Evolutionary conservation across 1,284 basidiomycete species (phyloP), one percentile per base, ranked within the genome.

Genomic region (Papiliotrema laurentii): DNA sequence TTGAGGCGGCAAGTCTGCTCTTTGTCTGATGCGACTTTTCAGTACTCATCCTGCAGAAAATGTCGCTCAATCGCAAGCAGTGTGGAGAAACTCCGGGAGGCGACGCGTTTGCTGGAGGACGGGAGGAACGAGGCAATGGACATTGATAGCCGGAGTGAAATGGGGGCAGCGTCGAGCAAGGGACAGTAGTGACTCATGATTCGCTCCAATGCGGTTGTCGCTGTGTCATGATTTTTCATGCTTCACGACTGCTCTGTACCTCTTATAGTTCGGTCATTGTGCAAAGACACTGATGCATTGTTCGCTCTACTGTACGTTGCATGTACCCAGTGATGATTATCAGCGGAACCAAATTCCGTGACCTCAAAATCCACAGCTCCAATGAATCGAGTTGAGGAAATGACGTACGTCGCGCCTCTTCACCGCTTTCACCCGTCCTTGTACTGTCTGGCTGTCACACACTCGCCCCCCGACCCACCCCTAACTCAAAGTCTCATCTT

Each of bases 1-100:
- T 31, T 72, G 33, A 49, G 51, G 40, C 50, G 51, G 68, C 69
- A 40, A 43, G 67, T 59, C 33, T 3, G 3, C 10, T 11, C 13
- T 18, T 14, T 34, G n/a, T n/a, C n/a, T n/a, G n/a, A 5, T 21
- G 18, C n/a, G 16, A 3, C 5, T 13, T 5, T 4, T 18, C 18
- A 22, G 7, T 22, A 22, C 39, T 41, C 13, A 41, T 22, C 7
- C 5, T 18, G 22, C 28, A 47, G 46, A 19, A 47, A 47, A 26
- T 41, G 46, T 22, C 21, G 30, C 7, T 18, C 38, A 6, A 47
- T 47, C n/a, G 46, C 46, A 4, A 25, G 21, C 14, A 47, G 27
- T 25, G 42, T 47, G 34, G 11, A 33, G 16, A 27, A 16, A 16
- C 38, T 47, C 5, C 40, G 22, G 33, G 27, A 33, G 19, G 30